phyloP scores from a whole-genome alignment of 495 filamentous ascomycete species.

The Aspergillus wentii region DNA sequence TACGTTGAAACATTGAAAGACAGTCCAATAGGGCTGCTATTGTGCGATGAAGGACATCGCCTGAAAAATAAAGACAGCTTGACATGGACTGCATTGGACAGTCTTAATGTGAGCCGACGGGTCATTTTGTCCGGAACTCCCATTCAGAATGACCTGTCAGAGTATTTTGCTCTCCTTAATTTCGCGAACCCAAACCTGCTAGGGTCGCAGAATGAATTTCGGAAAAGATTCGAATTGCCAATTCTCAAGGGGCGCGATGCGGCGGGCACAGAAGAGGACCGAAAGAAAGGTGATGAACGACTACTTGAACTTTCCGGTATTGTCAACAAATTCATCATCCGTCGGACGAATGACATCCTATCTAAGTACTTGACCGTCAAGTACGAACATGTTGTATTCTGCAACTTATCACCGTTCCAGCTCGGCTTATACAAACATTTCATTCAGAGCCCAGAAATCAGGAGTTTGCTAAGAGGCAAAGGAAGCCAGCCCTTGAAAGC shows the following conservation, averaged over 20 bases:
- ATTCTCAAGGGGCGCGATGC: conserved; percentile 93
- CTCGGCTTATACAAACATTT: conserved; percentile 93
- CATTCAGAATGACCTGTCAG: conserved; percentile 95
- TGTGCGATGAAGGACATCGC: conserved; percentile 99
- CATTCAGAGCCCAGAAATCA: conserved; percentile 92
- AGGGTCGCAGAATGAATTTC: conserved; percentile 85
- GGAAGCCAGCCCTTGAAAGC: conserved; percentile 95
- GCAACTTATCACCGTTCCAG: conserved; percentile 91
- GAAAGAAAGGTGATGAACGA: conserved; percentile 79
- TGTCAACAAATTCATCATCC: conserved; percentile 99
- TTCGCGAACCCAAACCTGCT: conserved; percentile 95
- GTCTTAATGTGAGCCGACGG: conserved; percentile 80
- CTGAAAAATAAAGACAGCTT: conserved; percentile 96
- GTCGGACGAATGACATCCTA: conserved; percentile 94
- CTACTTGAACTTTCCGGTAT: conserved; percentile 72
- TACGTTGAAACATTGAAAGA: conserved; percentile 85
- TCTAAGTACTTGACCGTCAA: conserved; percentile 98
- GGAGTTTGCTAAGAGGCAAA: conserved; percentile 86
- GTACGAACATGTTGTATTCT: conserved; percentile 99
- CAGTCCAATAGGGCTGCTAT: conserved; percentile 82
- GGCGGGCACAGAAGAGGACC: conserved; percentile 77
- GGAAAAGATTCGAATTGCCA: conserved; percentile 89
- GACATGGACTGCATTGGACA: conserved; percentile 86
- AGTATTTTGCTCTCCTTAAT: conserved; percentile 94
- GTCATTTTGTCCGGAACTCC: conserved; percentile 97